Percentiles rank a stretch among this genome's conserved stretches.
phyloP scores from a whole-genome alignment of 129 eudicot genomes.

The Smallanthus sonchifolius region DNA sequence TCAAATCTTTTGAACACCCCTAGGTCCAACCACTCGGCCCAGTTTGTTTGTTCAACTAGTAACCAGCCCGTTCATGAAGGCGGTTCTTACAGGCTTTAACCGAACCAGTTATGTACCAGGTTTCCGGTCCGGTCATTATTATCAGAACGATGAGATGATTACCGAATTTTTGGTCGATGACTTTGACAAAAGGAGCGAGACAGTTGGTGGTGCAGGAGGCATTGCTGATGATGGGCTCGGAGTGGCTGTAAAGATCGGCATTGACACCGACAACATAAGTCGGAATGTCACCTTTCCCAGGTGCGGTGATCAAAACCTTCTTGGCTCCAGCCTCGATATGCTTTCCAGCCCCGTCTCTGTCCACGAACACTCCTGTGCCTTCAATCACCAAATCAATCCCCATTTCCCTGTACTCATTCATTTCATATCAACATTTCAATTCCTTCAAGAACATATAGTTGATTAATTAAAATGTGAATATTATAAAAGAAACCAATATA shows the following conservation, averaged over 20 bases:
- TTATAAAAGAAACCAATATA: too few species aligned
- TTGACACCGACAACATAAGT: conserved; percentile 97
- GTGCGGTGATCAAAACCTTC: conserved; percentile 98
- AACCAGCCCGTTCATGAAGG: too few species aligned
- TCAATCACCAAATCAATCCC: conserved; percentile 85
- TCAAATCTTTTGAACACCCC: too few species aligned
- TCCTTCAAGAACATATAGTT: neutral
- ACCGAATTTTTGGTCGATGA: conserved; percentile 88
- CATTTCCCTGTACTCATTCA: conserved; percentile 50
- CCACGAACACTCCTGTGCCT: conserved; percentile 96
- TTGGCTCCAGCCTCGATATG: conserved; percentile 91
- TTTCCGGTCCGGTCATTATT: neutral
- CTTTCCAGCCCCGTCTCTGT: conserved; percentile 96
- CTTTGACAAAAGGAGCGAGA: conserved; percentile 98
- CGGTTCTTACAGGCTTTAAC: too few species aligned
- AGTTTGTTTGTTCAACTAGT: too few species aligned
- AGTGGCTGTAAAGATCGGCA: conserved; percentile 59
- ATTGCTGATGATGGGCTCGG: conserved; percentile 81
- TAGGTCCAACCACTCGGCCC: too few species aligned
- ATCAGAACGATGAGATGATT: neutral
- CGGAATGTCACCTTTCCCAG: conserved; percentile 97
- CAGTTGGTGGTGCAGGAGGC: conserved; percentile 99
- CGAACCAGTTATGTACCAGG: too few species aligned
- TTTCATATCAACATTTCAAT: neutral
- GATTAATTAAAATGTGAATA: too few species aligned